Conservation (phyloP, 176 grass and related monocot genomes). For the Carex parvula region DNA sequence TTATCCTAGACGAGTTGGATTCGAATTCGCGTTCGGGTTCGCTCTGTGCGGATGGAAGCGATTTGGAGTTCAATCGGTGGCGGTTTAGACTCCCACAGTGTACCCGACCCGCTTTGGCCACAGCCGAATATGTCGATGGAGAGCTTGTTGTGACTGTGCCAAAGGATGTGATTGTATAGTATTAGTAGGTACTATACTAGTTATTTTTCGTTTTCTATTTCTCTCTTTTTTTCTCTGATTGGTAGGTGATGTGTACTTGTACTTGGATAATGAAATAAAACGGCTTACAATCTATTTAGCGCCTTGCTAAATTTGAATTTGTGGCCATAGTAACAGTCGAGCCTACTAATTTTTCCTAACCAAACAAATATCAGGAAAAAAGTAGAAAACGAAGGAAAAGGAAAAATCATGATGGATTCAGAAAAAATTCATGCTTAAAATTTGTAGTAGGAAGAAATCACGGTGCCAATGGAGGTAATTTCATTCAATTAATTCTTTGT, state of each 20-base stretch:
- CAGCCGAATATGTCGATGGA: conserved; percentile 68
- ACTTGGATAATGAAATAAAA: conserved; percentile 17
- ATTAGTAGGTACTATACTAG: not conserved
- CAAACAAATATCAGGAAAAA: not conserved
- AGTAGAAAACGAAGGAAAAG: not conserved
- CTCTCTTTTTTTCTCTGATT: not conserved
- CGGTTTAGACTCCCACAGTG: conserved; percentile 75
- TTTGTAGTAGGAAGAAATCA: not conserved
- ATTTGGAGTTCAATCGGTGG: conserved; percentile 84
- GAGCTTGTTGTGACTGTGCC: conserved; percentile 86
- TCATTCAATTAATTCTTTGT: conserved; percentile 8
- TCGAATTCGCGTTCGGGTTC: not conserved
- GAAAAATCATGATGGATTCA: no score
- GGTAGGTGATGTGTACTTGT: not conserved
- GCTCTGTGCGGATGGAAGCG: conserved; percentile 21
- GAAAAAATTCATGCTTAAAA: no score
- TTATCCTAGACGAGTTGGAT: conserved; percentile 42
- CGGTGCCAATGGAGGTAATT: not conserved
- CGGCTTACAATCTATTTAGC: not conserved
- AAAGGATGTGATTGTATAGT: conserved; percentile 38
- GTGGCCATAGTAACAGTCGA: not conserved
- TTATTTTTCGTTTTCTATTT: not conserved
- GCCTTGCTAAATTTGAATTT: not conserved
- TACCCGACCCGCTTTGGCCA: conserved; percentile 76
- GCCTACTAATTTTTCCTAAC: not conserved